phyloP scores from a whole-genome alignment of 1,284 basidiomycete species.

The Apiotrichum laibachii region DNA sequence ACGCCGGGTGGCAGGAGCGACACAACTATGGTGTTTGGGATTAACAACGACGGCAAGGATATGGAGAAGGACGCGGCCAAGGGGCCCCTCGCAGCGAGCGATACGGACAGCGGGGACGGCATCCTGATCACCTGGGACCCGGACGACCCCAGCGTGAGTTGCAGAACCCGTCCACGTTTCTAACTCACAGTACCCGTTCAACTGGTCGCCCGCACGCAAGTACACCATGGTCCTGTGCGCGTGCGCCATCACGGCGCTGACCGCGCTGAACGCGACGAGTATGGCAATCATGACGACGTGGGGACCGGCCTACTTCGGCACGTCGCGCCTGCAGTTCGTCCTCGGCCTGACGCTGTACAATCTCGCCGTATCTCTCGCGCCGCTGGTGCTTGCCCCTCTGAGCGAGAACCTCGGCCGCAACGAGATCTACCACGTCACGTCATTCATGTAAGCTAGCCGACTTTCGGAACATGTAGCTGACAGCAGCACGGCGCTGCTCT shows the following conservation, averaged over 20 bases:
- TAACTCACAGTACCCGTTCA: slow-evolving; percentile 37
- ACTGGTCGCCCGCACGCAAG: slow-evolving; percentile 35
- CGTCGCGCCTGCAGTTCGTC: slow-evolving; percentile 27
- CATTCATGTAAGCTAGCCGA: slow-evolving; percentile 30
- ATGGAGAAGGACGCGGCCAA: background rate
- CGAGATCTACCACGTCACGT: slow-evolving; percentile 41
- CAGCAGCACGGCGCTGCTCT: slow-evolving; percentile 35
- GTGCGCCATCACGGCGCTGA: slow-evolving; percentile 30
- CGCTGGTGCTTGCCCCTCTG: slow-evolving; percentile 45
- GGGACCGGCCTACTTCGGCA: slow-evolving; percentile 34
- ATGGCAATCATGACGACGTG: slow-evolving; percentile 30
- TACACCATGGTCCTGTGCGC: slow-evolving; percentile 26
- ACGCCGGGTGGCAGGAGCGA: too few species aligned
- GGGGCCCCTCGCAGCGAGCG: background rate
- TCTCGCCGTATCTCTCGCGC: slow-evolving; percentile 38
- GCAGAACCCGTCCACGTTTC: background rate
- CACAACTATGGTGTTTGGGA: too few species aligned
- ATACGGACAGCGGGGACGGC: background rate
- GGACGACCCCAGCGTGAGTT: slow-evolving; percentile 34
- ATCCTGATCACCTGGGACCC: slow-evolving; percentile 31
- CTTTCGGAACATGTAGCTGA: background rate
- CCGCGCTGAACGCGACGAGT: slow-evolving; percentile 32
- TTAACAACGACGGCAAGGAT: background rate
- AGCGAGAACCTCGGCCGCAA: slow-evolving; percentile 45
- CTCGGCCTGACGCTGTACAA: slow-evolving; percentile 32